Evolutionary conservation across 257 asterid genomes (phyloP).

Genomic region (Schizonepeta tenuifolia): DNA sequence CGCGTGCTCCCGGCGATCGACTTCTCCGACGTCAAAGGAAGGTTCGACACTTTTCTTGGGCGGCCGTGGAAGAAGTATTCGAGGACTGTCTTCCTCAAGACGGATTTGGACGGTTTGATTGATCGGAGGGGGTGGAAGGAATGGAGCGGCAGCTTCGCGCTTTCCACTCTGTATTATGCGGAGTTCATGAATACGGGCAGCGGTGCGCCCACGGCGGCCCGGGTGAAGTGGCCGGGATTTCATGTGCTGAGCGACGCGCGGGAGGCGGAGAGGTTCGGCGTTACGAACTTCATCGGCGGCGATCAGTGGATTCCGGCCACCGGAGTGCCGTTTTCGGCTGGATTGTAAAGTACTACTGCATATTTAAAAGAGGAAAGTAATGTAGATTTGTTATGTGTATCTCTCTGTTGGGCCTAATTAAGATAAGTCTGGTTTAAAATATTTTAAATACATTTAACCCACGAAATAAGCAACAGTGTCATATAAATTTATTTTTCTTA

Average conservation of each 20-base stretch:
- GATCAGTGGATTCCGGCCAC: slow-evolving; percentile 65
- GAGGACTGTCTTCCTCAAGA: slow-evolving; percentile 55
- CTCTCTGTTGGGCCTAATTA: no score
- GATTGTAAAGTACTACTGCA: neutral
- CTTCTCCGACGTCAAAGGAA: slow-evolving; percentile 35
- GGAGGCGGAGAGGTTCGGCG: slow-evolving; percentile 50
- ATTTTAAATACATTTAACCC: no score
- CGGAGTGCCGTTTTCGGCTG: slow-evolving; percentile 60
- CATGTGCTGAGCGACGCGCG: slow-evolving; percentile 44
- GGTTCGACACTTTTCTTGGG: slow-evolving; percentile 56
- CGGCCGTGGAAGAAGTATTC: slow-evolving; percentile 74
- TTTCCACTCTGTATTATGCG: slow-evolving; percentile 63
- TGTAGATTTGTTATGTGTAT: no score
- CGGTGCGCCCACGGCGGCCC: slow-evolving; percentile 52
- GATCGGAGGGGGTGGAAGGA: slow-evolving; percentile 61
- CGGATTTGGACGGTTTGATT: slow-evolving; percentile 59
- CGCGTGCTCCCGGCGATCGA: slow-evolving; percentile 52
- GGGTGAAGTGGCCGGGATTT: slow-evolving; percentile 75
- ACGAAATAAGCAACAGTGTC: no score
- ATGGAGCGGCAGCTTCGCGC: slow-evolving; percentile 63
- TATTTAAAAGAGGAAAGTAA: no score
- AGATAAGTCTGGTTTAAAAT: no score
- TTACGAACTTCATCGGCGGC: slow-evolving; percentile 59
- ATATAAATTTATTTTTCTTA: no score
- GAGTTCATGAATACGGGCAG: slow-evolving; percentile 65